Evolutionary conservation across 1,284 basidiomycete species (phyloP), one percentile per base, ranked within the genome.

Genomic region (Ustilago loliicola): DNA sequence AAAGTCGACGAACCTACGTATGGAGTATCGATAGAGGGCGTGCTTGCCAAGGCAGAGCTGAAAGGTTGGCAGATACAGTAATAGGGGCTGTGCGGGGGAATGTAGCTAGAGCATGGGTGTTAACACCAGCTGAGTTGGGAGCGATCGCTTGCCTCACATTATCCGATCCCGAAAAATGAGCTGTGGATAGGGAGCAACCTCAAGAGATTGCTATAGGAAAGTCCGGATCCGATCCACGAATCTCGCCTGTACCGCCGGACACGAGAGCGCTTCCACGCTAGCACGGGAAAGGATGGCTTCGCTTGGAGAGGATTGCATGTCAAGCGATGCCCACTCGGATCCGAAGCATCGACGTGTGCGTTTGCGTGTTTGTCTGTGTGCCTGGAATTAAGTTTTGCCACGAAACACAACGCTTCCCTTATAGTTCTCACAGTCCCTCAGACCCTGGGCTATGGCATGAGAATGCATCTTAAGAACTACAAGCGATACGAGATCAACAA

Each of bases 261-360:
- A 45, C 7, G 42, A 45, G 2, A 45, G 42, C 3, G n/a, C 7
- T 3, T 45, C n/a, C 42, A 45, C 21, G 42, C 42, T 45, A 45
- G 42, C 42, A 21, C 21, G 42, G 42, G 42, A 23, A 45, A 45
- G 15, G 42, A 9, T 10, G 21, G 21, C 19, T 21, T 45, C 21
- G 21, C 42, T 45, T 45, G 21, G n/a, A 0, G n/a, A 45, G 34
- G 34, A 9, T 45, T 25, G 48, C 48, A 0, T 50, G 25, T 30
- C 48, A 21, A 50, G 48, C 48, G n/a, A 15, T 17, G 11, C 15
- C n/a, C 23, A 50, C 25, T 50, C 48, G 48, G 48, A 50, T 50
- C 48, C 48, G 48, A 50, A 50, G 10, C 48, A 13, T 45, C 11
- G 42, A n/a, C 42, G 4, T 10, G 15, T 36, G 9, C 34, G 34